phyloP scores from a whole-genome alignment of 2,329 filamentous ascomycete species.

The Fusarium pseudoanthophilum region DNA sequence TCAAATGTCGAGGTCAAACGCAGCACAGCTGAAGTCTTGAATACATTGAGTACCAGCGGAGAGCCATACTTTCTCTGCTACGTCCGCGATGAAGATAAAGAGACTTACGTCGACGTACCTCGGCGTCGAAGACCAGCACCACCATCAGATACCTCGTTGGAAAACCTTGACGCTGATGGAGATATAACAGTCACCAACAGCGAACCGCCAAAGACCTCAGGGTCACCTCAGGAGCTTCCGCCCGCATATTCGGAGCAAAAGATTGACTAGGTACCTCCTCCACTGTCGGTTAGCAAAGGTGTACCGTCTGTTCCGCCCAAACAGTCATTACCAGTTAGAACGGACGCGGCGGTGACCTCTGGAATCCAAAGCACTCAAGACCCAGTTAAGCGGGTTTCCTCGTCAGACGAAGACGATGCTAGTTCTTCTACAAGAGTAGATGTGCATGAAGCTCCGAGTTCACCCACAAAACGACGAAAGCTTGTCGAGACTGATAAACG shows the following conservation, averaged over 20 bases:
- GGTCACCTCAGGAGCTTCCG: conserved; percentile 14
- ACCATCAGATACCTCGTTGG: conserved; percentile 10
- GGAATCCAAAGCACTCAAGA: neutral
- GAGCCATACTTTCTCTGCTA: conserved; percentile 89
- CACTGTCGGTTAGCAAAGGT: neutral
- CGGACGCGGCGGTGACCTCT: neutral
- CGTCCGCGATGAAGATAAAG: conserved; percentile 74
- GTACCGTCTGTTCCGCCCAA: neutral
- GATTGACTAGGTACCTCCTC: conserved; percentile 32
- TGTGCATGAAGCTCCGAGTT: neutral
- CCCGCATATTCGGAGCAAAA: conserved; percentile 29
- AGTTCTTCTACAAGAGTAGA: neutral
- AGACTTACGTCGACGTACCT: conserved; percentile 61
- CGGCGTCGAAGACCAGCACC: conserved; percentile 47
- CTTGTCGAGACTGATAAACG: neutral
- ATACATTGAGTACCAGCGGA: conserved; percentile 72
- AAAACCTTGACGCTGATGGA: conserved; percentile 40
- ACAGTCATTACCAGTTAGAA: neutral
- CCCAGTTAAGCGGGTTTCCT: neutral
- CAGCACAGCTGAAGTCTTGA: conserved; percentile 75
- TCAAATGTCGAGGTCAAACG: conserved; percentile 77
- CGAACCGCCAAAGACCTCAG: conserved; percentile 1
- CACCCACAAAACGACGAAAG: conserved; percentile 3
- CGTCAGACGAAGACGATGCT: neutral
- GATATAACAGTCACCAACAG: conserved; percentile 34